phyloP scores from a whole-genome alignment of 352 stramenopile species.

The Phytophthora sojae region DNA sequence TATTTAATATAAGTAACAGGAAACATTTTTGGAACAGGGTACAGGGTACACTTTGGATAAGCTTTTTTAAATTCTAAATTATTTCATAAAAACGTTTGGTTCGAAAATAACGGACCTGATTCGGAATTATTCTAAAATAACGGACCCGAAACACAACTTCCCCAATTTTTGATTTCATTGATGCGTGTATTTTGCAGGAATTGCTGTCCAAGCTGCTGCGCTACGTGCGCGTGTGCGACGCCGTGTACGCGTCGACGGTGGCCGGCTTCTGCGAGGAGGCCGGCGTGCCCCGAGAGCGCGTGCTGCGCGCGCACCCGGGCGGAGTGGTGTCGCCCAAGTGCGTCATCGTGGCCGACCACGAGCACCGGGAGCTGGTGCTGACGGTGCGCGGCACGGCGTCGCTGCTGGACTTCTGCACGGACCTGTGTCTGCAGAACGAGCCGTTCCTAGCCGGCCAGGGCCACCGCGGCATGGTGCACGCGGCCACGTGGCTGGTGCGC shows the following conservation, averaged over 20 bases:
- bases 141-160: too few species aligned
- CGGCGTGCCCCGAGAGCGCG: slow-evolving; percentile 37
- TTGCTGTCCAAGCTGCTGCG: slow-evolving; percentile 47
- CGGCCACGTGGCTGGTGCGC: slow-evolving; percentile 71
- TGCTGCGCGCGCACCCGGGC: slow-evolving; percentile 63
- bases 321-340: slow-evolving; percentile 86
- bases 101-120: too few species aligned
- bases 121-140: too few species aligned
- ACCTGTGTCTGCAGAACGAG: slow-evolving; percentile 83
- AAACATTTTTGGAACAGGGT: too few species aligned
- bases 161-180: too few species aligned
- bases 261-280: slow-evolving; percentile 66
- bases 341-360: slow-evolving; percentile 68
- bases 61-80: too few species aligned
- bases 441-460: slow-evolving; percentile 72
- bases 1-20: too few species aligned
- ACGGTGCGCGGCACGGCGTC: slow-evolving; percentile 74
- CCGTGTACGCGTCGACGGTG: slow-evolving; percentile 69
- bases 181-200: slow-evolving; percentile 5
- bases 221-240: slow-evolving; percentile 72
- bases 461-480: slow-evolving; percentile 86
- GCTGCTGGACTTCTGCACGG: slow-evolving; percentile 85
- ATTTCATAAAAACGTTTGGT: too few species aligned
- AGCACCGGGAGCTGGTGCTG: slow-evolving; percentile 62
- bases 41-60: too few species aligned